Conservation (phyloP, 306 rosid genomes). For the Rosa persica region DNA sequence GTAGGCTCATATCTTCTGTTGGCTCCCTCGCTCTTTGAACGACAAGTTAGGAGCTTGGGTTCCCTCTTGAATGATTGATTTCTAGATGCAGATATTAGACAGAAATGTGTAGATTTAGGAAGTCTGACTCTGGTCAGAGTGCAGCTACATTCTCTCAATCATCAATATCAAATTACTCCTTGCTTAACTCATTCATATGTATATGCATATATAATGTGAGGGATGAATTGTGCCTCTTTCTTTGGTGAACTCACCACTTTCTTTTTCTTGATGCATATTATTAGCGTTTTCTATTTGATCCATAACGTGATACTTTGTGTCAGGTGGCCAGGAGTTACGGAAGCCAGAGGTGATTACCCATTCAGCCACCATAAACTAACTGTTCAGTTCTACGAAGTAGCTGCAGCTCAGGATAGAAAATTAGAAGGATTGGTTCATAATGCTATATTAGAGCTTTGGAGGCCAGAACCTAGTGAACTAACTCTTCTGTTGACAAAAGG, state of each 20-base stretch:
- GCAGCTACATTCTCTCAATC: not conserved
- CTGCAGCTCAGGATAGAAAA: conserved; percentile 99
- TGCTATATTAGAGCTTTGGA: conserved; percentile 97
- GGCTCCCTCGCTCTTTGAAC: not conserved
- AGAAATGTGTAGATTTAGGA: not conserved
- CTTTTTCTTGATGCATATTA: not conserved
- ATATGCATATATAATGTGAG: not conserved
- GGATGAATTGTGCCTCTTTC: not conserved
- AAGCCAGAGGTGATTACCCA: conserved; percentile 97
- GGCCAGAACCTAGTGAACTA: conserved; percentile 93
- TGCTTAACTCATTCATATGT: not conserved
- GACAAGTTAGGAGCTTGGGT: not conserved
- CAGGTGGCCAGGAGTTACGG: conserved; percentile 97
- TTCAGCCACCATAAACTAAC: conserved; percentile 99
- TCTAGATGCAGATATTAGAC: not conserved
- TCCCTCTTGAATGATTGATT: not conserved
- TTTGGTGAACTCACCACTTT: not conserved
- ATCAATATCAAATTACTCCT: conserved; percentile 1
- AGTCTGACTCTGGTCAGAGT: not conserved
- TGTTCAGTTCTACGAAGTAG: conserved; percentile 92
- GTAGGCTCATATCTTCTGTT: not conserved
- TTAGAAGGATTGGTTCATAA: conserved; percentile 98
- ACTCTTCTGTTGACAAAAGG: conserved; percentile 90
- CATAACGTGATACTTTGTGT: conserved; percentile 25
- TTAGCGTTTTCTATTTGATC: not conserved